Evolutionary conservation across 2,329 filamentous ascomycete genomes (phyloP), one percentile per base, ranked within the genome.

Genomic region (Sordariomycetes sp.): DNA sequence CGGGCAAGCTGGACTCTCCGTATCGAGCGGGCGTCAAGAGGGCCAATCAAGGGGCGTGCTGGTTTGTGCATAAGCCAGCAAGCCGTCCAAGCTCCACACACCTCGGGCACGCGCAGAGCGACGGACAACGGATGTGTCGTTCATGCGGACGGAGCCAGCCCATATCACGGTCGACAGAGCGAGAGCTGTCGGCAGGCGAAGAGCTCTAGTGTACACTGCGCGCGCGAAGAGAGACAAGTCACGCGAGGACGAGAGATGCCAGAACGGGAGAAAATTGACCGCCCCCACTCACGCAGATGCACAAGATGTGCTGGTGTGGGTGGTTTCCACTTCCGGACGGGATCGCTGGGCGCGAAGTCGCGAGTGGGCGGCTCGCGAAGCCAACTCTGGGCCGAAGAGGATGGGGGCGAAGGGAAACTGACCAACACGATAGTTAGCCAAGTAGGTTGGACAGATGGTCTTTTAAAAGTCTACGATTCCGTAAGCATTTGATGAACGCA

Each of bases 11-110:
- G 34, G 8, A 2, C n/a, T 20, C 43, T 64, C 58, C 62, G 69
- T 67, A 68, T 66, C 62, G 63, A 64, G 58, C 62, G 65, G 70
- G 70, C 70, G 70, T 64, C 64, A 71, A 70, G 63, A 64, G 61
- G 60, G 58, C 65, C 64, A 66, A 66, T 66, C 64, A 64, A 56
- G 51, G 35, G 22, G n/a, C 7, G 46, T 22, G n/a, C 46, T 12
- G 8, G 46, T n/a, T 50, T 50, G 46, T 24, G 46, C 46, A 50
- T 50, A 22, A 50, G 20, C 46, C 46, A 12, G 11, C 5, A 10
- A 22, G 20, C 20, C 46, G 22, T 24, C 46, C 20, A 50, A 50
- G 46, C 46, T 50, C 46, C 46, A 50, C 22, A 50, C n/a, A n/a
- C 22, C 18, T 24, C n/a, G 22, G 43, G 46, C 22, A 50, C 22